Percentiles rank a stretch among this genome's conserved stretches.
Evolutionary conservation across 768 basidiomycete genomes (phyloP).

Genomic region (Phallus indusiatus): DNA sequence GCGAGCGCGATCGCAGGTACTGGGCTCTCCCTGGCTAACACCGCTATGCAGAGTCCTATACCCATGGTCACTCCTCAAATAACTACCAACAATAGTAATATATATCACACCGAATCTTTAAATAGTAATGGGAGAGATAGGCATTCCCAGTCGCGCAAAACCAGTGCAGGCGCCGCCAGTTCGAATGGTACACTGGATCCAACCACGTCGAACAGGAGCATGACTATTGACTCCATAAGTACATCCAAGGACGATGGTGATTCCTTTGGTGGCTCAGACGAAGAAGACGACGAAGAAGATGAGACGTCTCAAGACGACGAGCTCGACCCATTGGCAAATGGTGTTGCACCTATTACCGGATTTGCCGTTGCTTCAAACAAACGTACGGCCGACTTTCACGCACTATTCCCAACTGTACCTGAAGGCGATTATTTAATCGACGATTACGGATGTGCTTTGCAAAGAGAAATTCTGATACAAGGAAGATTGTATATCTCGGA

Average conservation of each 20-base stretch:
- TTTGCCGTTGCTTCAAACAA: constrained; percentile 96
- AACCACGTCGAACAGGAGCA: background rate
- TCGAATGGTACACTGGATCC: background rate
- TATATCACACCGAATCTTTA: background rate
- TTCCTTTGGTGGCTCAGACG: constrained; percentile 8
- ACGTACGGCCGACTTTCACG: constrained; percentile 92
- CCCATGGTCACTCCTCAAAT: constrained; percentile 13
- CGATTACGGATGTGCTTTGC: constrained; percentile 96
- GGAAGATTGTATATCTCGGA: constrained; percentile 95
- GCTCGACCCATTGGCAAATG: constrained; percentile 37
- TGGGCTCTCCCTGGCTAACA: constrained; percentile 49
- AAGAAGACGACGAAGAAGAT: constrained; percentile 23
- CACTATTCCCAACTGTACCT: constrained; percentile 78
- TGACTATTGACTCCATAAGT: background rate
- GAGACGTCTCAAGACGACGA: constrained; percentile 26
- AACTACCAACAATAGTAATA: background rate
- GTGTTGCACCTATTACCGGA: constrained; percentile 86
- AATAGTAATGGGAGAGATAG: background rate
- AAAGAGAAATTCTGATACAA: constrained; percentile 94
- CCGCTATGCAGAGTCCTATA: background rate
- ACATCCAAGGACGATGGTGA: background rate
- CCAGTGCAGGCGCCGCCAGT: background rate
- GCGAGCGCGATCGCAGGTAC: constrained; percentile 60
- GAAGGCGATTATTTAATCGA: constrained; percentile 98
- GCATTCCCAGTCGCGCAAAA: background rate